phyloP scores from a whole-genome alignment of 73 alveolate species.

The Paramecium sexaurelia region DNA sequence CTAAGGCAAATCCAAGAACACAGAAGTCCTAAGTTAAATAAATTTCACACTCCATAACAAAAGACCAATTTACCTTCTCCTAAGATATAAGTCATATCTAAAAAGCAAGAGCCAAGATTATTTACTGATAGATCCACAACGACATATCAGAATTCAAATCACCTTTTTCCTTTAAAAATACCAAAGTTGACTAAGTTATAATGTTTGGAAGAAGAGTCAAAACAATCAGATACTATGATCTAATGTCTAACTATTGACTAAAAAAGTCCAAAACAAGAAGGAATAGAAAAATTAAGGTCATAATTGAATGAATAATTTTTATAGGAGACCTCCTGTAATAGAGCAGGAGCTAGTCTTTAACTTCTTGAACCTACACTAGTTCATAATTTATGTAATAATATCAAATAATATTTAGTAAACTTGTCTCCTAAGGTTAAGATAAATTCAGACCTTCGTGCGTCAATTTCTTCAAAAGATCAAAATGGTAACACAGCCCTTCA shows the following conservation, averaged over 20 bases:
- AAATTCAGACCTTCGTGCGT: background rate
- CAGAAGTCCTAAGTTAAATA: background rate
- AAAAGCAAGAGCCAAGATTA: background rate
- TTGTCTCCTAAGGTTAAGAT: background rate
- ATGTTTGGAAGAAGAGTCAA: background rate
- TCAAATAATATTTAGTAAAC: background rate
- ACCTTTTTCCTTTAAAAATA: background rate
- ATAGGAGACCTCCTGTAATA: background rate
- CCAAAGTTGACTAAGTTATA: background rate
- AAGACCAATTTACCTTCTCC: background rate
- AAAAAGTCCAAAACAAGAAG: background rate
- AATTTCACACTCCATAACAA: background rate
- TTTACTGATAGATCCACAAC: background rate
- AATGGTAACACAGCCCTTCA: constrained; percentile 3
- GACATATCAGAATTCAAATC: background rate
- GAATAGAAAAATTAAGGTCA: background rate
- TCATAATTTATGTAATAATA: background rate
- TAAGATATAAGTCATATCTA: background rate
- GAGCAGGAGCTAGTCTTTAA: constrained; percentile 35
- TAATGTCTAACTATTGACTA: background rate
- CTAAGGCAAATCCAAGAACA: background rate
- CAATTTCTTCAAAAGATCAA: background rate
- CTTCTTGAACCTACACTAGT: constrained; percentile 10
- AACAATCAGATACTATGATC: background rate
- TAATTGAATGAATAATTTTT: background rate